Base-by-base conservation (phyloP, 805 yeast species). In the Teunomyces funiuensis region DNA sequence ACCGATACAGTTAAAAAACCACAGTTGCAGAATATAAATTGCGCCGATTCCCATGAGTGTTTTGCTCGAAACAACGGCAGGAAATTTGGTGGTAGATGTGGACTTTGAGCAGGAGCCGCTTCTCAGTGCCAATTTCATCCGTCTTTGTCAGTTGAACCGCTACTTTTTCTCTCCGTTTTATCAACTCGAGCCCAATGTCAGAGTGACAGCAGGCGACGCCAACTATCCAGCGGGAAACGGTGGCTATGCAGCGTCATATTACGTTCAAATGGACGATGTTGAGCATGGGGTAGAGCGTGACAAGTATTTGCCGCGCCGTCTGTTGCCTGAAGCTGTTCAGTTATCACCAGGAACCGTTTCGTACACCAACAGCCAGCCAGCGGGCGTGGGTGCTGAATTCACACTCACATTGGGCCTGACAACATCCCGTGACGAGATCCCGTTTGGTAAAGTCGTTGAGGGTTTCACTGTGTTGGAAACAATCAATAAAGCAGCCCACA, bases 391-490 rank as follows among this genome's bases (percentile, higher is more conserved):
- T 6, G 49, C 55, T 5, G 43, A 45, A 22, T 54, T 56, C 28
- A 33, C 46, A 5, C 48, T 56, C 1, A 29, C 42, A 19, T 28
- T 40, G 34, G 18, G 20, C 9, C 29, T 5, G 63, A 2, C 28
- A 3, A 11, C 30, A 73, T 1, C 50, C 73, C 31, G 55, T 53
- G 0, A 63, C 64, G 31, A 51, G 5, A 28, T 47, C 0, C 63
- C 68, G 2, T 77, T 81, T 66, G 87, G 83, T 0, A 57, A 60
- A 22, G 73, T 81, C 0, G 65, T 58, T 2, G 85, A 80, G 50
- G 84, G 80, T 0, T 68, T 73, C 27, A 65, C 65, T 0, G 56
- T 71, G 0, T 53, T 82, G 36, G 71, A 74, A n/a, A 54, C 51
- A 23, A 64, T 82, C 30, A 79, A 74, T 46, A 45, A 46, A 0